phyloP scores from a whole-genome alignment of 495 filamentous ascomycete species.

The Neurospora sp. region DNA sequence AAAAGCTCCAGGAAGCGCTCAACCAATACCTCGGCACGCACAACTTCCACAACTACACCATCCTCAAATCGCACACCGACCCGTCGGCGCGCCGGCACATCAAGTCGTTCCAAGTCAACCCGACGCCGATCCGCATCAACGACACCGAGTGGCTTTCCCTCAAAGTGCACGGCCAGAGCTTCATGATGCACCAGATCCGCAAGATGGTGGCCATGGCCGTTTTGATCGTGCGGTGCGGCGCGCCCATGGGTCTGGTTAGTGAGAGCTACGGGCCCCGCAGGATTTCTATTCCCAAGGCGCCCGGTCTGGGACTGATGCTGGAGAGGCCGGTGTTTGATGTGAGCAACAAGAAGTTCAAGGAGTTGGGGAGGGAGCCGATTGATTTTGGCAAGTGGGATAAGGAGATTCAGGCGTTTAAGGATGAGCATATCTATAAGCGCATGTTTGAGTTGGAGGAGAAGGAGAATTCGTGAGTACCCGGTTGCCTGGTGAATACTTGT shows the following conservation, averaged over 20 bases:
- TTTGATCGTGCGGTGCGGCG: slow-evolving; percentile 72
- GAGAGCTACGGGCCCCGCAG: slow-evolving; percentile 56
- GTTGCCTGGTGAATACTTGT: no score
- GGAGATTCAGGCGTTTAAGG: slow-evolving; percentile 81
- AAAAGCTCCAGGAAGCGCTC: slow-evolving; percentile 61
- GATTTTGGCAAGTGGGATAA: slow-evolving; percentile 67
- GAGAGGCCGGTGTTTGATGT: slow-evolving; percentile 82
- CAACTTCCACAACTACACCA: slow-evolving; percentile 94
- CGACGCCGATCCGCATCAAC: slow-evolving; percentile 67
- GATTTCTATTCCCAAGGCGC: slow-evolving; percentile 89
- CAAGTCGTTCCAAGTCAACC: slow-evolving; percentile 69
- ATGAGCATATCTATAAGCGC: slow-evolving; percentile 80
- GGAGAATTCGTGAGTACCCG: slow-evolving; percentile 50
- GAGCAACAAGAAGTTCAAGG: slow-evolving; percentile 57
- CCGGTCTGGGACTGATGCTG: slow-evolving; percentile 74
- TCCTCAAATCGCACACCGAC: slow-evolving; percentile 71
- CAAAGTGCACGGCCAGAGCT: slow-evolving; percentile 92
- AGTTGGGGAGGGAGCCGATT: slow-evolving; percentile 50
- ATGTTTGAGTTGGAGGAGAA: slow-evolving; percentile 86
- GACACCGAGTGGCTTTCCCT: slow-evolving; percentile 91
- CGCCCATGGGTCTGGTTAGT: slow-evolving; percentile 50
- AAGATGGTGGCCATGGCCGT: slow-evolving; percentile 96
- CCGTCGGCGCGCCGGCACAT: slow-evolving; percentile 79
- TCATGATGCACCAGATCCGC: slow-evolving; percentile 99
- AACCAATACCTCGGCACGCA: slow-evolving; percentile 64